These are phyloP conservation scores for Copromyces sp. DNA, from an alignment of 495 filamentous ascomycete genomes.

Conservation along the genomic window DNA sequence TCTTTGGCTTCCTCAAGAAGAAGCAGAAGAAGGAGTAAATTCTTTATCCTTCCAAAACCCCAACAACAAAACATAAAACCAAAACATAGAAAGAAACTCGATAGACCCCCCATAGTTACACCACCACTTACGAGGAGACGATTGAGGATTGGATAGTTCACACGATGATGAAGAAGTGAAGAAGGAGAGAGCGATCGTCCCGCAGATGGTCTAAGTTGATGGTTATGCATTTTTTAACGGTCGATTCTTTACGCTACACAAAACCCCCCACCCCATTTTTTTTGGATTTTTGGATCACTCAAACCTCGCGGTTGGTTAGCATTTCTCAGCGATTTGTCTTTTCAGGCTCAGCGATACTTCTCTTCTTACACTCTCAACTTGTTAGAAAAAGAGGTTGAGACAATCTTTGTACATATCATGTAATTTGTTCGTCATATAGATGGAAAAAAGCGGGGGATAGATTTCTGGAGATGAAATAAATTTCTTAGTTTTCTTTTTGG, in stretches of 20 bases:
- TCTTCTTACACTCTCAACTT: background rate
- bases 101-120: background rate
- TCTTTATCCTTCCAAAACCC: background rate
- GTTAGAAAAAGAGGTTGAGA: background rate
- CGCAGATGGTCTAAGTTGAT: background rate
- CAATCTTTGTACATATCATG: background rate
- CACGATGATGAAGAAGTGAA: background rate
- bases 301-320: background rate
- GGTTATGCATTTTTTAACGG: background rate
- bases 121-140: background rate
- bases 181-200: background rate
- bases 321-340: background rate
- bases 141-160: background rate
- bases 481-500: background rate
- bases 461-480: background rate
- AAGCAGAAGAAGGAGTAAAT: constrained; percentile 21
- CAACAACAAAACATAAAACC: background rate
- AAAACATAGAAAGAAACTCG: background rate
- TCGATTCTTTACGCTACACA: background rate
- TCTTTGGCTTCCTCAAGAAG: constrained; percentile 6
- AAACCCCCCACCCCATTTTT: background rate
- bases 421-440: background rate
- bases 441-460: background rate
- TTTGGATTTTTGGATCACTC: background rate
- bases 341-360: background rate